Conservation (phyloP, 331 rosid species). For the Acacia pycnantha region DNA sequence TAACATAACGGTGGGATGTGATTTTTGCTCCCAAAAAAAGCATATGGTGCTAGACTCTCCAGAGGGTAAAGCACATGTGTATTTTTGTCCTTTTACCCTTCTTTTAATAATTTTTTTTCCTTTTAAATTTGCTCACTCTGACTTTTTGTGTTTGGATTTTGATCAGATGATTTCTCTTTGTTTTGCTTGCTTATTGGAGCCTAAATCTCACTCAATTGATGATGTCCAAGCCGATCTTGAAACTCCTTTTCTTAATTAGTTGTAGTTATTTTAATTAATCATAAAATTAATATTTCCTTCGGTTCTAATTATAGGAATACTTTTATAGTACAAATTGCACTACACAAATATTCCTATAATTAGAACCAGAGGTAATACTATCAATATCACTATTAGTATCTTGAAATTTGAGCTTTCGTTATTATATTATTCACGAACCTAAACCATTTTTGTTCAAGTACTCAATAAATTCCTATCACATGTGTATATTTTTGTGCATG, state of each 20-base stretch:
- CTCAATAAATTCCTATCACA: background rate
- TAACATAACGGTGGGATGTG: no score
- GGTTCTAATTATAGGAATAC: no score
- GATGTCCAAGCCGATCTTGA: constrained; percentile 40
- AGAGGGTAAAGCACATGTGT: no score
- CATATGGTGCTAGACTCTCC: no score
- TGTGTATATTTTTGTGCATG: background rate
- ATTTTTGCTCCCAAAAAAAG: no score
- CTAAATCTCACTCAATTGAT: constrained; percentile 14
- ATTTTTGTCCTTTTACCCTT: no score
- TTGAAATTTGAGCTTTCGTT: background rate
- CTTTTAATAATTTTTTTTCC: background rate
- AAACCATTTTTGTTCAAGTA: background rate
- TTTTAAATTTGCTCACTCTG: background rate
- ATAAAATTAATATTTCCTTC: no score
- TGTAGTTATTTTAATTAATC: constrained; percentile 18
- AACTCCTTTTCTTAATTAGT: constrained; percentile 46
- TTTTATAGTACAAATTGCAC: no score
- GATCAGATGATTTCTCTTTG: constrained; percentile 56
- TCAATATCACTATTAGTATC: background rate
- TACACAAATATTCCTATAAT: no score
- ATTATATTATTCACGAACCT: background rate
- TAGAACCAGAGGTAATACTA: no score
- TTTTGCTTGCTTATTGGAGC: constrained; percentile 52
- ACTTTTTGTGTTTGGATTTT: constrained; percentile 11